These are phyloP conservation scores for Pyrenophora seminiperda DNA, from an alignment of 2,329 filamentous ascomycete genomes.

Conservation along the genomic window DNA sequence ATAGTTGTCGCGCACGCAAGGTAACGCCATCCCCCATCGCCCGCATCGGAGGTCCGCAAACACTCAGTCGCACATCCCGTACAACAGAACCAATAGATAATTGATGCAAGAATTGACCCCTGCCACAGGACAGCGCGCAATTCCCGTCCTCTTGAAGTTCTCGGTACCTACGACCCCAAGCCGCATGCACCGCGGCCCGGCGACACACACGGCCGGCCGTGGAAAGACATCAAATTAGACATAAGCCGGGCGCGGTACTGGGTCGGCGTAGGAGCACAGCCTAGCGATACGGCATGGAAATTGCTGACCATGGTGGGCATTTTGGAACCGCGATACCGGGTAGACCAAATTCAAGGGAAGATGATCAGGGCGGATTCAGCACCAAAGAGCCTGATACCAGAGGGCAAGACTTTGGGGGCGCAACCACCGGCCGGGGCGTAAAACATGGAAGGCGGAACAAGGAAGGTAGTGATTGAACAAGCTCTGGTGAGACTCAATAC, in stretches of 20 bases:
- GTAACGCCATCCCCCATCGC: constrained; percentile 56
- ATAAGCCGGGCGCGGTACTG: constrained; percentile 84
- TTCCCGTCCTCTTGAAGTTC: constrained; percentile 88
- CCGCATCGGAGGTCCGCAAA: constrained; percentile 4
- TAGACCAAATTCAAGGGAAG: constrained; percentile 40
- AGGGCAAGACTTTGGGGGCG: neutral
- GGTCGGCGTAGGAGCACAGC: constrained; percentile 95
- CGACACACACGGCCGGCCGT: constrained; percentile 64
- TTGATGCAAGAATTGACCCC: neutral
- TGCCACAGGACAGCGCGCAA: constrained; percentile 75
- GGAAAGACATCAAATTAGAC: constrained; percentile 93
- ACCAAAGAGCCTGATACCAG: constrained; percentile 3
- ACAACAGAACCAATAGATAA: neutral
- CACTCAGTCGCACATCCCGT: neutral
- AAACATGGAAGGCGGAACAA: neutral
- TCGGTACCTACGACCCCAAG: constrained; percentile 69
- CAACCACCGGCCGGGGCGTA: neutral
- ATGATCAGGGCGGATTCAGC: constrained; percentile 27
- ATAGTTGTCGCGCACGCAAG: constrained; percentile 93
- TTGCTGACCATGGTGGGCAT: constrained; percentile 73
- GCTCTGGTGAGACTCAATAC: no score
- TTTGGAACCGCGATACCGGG: constrained; percentile 45
- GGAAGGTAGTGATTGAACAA: neutral
- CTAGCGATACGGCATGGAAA: constrained; percentile 86
- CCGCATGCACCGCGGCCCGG: constrained; percentile 59